phyloP scores from a whole-genome alignment of 2,329 filamentous ascomycete species.

The Arthrobotrys iridis region DNA sequence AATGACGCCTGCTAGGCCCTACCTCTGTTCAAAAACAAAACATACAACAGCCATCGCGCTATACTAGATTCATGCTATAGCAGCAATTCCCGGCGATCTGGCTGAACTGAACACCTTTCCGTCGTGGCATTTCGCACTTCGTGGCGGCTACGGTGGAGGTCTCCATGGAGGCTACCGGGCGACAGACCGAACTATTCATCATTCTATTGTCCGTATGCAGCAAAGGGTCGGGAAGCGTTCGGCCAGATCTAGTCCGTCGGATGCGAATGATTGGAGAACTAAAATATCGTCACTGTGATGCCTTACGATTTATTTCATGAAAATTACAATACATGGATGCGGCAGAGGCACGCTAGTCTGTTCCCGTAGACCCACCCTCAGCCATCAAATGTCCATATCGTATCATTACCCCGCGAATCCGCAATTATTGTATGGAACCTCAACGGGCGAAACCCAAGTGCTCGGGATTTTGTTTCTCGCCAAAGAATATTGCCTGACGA shows the following conservation, averaged over 20 bases:
- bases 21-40: neutral
- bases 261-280: neutral
- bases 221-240: neutral
- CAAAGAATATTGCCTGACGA: constrained; percentile 34
- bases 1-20: constrained; percentile 4
- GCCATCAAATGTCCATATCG: constrained; percentile 2
- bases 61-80: constrained; percentile 20
- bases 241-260: neutral
- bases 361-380: constrained; percentile 5
- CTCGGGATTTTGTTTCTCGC: constrained; percentile 53
- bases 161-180: constrained; percentile 21
- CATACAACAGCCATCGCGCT: constrained; percentile 12
- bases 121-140: constrained; percentile 33
- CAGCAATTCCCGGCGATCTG: constrained; percentile 38
- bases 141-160: constrained; percentile 15
- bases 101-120: constrained; percentile 54
- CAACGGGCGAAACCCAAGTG: constrained; percentile 38
- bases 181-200: neutral
- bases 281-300: constrained; percentile 35
- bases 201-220: constrained; percentile 21
- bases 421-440: constrained; percentile 6
- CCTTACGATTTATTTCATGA: neutral
- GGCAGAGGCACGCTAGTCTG: constrained; percentile 12
- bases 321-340: constrained; percentile 20
- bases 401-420: constrained; percentile 44